A percentile compares a stretch with the other conserved stretches of the same genome.
Conservation (phyloP, 2,329 filamentous ascomycete species). For the Ophiocordyceps camponoti-saundersi region DNA sequence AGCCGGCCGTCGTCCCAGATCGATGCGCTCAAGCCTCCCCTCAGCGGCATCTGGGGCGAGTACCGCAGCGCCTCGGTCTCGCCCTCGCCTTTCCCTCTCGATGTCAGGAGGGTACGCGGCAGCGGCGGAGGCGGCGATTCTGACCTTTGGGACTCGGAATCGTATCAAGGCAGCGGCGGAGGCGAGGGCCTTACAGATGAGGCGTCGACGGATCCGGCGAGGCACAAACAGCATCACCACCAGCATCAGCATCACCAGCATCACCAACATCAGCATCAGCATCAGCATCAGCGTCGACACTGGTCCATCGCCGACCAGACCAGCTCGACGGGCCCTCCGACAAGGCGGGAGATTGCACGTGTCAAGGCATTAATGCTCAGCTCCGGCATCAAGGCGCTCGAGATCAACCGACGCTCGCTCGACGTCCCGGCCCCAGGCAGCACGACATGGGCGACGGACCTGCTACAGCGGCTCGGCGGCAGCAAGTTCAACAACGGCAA, state of each 20-base stretch:
- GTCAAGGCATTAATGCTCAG: conserved; percentile 60
- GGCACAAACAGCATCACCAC: conserved; percentile 12
- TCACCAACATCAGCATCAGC: conserved; percentile 1
- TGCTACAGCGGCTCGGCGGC: no score
- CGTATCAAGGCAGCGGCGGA: conserved; percentile 10
- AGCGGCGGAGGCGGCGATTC: conserved; percentile 8
- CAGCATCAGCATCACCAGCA: conserved; percentile 7
- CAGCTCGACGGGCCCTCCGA: conserved; percentile 10
- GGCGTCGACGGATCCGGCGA: conserved; percentile 17
- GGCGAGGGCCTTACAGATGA: conserved; percentile 13
- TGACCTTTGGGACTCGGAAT: conserved; percentile 23
- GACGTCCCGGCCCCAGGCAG: conserved; percentile 8
- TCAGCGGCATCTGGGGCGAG: conserved; percentile 25
- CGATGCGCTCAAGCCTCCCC: conserved; percentile 30
- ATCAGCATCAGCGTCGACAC: conserved; percentile 16
- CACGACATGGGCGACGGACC: not conserved
- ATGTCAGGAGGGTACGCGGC: conserved; percentile 4
- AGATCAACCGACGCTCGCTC: conserved; percentile 53
- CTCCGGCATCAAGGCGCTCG: conserved; percentile 78
- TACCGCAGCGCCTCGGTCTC: conserved; percentile 11
- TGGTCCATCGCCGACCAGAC: conserved; percentile 34
- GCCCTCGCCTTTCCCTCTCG: conserved; percentile 17
- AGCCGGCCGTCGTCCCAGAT: conserved; percentile 26
- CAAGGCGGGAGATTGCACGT: conserved; percentile 63
- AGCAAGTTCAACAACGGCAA: not conserved